Evolutionary conservation across 345 rosid genomes (phyloP).

Genomic region (Citrus maxima): DNA sequence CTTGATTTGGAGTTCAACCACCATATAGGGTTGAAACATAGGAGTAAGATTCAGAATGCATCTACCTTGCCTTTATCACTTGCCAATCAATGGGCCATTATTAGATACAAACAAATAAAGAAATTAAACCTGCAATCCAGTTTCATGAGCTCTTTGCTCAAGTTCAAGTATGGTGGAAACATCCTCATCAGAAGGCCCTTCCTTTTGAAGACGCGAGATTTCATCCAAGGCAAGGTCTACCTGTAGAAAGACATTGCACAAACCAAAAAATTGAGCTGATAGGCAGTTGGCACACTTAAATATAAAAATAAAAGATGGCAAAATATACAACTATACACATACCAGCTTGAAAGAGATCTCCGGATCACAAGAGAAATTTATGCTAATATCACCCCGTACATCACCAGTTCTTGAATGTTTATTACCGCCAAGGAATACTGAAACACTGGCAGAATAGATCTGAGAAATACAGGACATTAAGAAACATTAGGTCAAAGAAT

Average conservation of each 20-base stretch:
- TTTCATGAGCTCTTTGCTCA: slow-evolving; percentile 94
- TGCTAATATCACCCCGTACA: slow-evolving; percentile 80
- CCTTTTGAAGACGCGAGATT: slow-evolving; percentile 70
- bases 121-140: slow-evolving; percentile 70
- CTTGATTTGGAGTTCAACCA: background rate
- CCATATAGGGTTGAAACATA: background rate
- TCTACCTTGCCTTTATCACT: background rate
- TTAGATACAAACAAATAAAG: background rate
- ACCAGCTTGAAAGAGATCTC: slow-evolving; percentile 81
- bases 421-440: slow-evolving; percentile 80
- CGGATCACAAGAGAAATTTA: slow-evolving; percentile 91
- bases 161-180: slow-evolving; percentile 75
- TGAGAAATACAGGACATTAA: slow-evolving; percentile 28
- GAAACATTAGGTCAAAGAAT: slow-evolving; percentile 13
- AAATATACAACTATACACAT: slow-evolving; percentile 1
- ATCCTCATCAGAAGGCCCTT: slow-evolving; percentile 76
- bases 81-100: background rate
- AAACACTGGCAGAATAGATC: slow-evolving; percentile 85
- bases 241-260: slow-evolving; percentile 31
- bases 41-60: background rate
- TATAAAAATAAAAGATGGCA: background rate
- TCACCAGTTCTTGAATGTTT: slow-evolving; percentile 86
- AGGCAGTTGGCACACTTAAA: background rate
- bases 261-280: background rate
- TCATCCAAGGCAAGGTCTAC: slow-evolving; percentile 88